Base-by-base conservation (phyloP, 495 filamentous ascomycete species). In the Penicillium pancosmium region DNA sequence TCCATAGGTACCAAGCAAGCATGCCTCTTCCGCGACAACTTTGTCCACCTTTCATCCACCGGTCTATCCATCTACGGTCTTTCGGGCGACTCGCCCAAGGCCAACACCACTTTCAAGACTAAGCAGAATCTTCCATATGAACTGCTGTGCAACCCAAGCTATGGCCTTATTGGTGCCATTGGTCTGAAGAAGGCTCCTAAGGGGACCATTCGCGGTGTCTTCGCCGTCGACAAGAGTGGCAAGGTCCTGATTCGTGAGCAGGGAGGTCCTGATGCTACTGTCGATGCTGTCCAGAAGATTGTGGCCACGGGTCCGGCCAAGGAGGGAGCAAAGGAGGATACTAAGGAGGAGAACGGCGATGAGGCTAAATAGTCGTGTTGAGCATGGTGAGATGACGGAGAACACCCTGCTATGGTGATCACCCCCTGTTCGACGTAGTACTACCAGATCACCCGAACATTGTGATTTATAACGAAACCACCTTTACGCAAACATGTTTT, bases 121-220 rank as follows among this genome's bases (percentile, higher is more conserved):
- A 96, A 93, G 73, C 90, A 98, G 66, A 89, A 85, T 44, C 81
- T 98, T n/a, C 88, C 89, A 12, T 98, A 93, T 71, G 75, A 89
- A 5, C 87, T 98, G 34, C 85, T 98, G 50, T 98, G 93, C 77
- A 92, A 98, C 70, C 81, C 87, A 7, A 64, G 71, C 25, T 85
- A 81, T 19, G 85, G 84, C 10, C 82, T 98, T 44, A 92, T 94
- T 62, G 77, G 60, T 23, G 89, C 88, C 40, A 82, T 94, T 65
- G 89, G 89, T 3, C 71, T 94, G 60, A 91, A 90, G 71, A 96
- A 93, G 75, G 56, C 72, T 4, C 85, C 87, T 27, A 87, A 82
- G 72, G 88, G 91, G n/a, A 96, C 89, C 33, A 84, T 76, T 31
- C 84, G 94, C 59, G 93, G 93, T 55, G 90, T 97, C 23, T 92